Percentiles rank a stretch among this genome's conserved stretches.
phyloP scores from a whole-genome alignment of 2,329 filamentous ascomycete species.

The Westerdykella sp. region DNA sequence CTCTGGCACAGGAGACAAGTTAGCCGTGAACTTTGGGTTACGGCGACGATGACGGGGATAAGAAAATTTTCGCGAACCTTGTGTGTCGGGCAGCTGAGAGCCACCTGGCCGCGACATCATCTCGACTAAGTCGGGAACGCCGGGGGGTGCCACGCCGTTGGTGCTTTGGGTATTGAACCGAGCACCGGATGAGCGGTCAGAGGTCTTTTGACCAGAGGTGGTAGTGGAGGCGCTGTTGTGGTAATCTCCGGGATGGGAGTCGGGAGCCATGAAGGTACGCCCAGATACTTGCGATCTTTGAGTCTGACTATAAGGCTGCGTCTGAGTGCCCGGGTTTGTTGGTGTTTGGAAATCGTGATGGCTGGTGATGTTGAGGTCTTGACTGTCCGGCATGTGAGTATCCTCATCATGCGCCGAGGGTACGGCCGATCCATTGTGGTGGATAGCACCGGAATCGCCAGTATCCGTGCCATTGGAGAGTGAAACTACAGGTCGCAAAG shows the following conservation, averaged over 20 bases:
- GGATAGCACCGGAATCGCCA: constrained; percentile 27
- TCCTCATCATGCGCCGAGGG: constrained; percentile 39
- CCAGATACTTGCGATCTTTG: constrained; percentile 60
- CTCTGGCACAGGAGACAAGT: constrained; percentile 20
- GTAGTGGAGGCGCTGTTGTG: constrained; percentile 89
- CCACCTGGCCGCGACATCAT: constrained; percentile 47
- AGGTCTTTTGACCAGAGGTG: constrained; percentile 72
- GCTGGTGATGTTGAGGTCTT: constrained; percentile 30
- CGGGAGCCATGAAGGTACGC: constrained; percentile 53
- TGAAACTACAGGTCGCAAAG: constrained; percentile 43
- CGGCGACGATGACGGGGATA: constrained; percentile 5
- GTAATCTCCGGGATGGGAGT: constrained; percentile 56
- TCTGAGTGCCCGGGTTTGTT: constrained; percentile 24
- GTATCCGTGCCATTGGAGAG: constrained; percentile 53
- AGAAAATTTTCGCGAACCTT: constrained; percentile 42
- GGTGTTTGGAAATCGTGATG: constrained; percentile 32
- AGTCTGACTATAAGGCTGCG: constrained; percentile 39
- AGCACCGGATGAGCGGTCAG: constrained; percentile 62
- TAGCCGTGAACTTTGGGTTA: constrained; percentile 9
- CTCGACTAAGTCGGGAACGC: constrained; percentile 51
- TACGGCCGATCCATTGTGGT: constrained; percentile 39
- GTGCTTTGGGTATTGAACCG: constrained; percentile 66
- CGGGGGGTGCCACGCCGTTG: constrained; percentile 51
- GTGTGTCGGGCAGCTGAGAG: constrained; percentile 60
- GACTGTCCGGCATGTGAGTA: constrained; percentile 41